Base-by-base conservation (phyloP, 352 stramenopile species). In the Aphanomyces stellatus region DNA sequence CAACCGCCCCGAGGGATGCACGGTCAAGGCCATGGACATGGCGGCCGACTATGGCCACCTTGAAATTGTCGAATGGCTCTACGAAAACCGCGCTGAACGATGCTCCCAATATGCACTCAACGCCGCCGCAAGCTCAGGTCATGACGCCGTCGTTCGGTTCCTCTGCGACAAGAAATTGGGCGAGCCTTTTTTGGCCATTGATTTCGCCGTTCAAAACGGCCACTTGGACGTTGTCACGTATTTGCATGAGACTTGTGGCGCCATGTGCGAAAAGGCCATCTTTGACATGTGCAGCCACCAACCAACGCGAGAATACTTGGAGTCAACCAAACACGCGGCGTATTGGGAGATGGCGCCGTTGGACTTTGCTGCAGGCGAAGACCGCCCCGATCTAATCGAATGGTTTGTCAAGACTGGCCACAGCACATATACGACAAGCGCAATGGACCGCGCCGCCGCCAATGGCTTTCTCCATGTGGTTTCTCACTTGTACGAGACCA, bases 121-220 rank as follows among this genome's bases (percentile, higher is more conserved):
- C n/a, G n/a, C 34, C 15, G 55, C 55, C 7, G 55, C 55, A 30
- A 63, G 34, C n/a, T 35, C 11, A 34, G 55, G 55, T 27, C 34
- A 51, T 28, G 19, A 51, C 0, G 33, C n/a, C 0, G 33, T 51
- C 17, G 34, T 63, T 5, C 19, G 31, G 34, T 63, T 17, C 27
- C 15, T 63, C 3, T 19, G 8, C 33, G 11, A 22, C 6, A 42
- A 62, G 8, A 17, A 46, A 11, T 34, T 57, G 49, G 49, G 49
- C 27, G 55, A 57, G 34, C 59, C 69, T 5, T 53, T 15, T 5
- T 53, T 62, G 25, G 69, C 69, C n/a, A 71, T 73, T 43, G 55
- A 63, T 30, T 51, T 63, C 22, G 55, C 55, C 8, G 55, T 43
- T 4, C 30, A 63, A 22, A 31, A 63, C 28, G 55, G 55, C 19